Percentiles rank a stretch among this genome's conserved stretches.
Evolutionary conservation across 179 eudicot genomes (phyloP).

Genomic region (Heliamphora pulchella): DNA sequence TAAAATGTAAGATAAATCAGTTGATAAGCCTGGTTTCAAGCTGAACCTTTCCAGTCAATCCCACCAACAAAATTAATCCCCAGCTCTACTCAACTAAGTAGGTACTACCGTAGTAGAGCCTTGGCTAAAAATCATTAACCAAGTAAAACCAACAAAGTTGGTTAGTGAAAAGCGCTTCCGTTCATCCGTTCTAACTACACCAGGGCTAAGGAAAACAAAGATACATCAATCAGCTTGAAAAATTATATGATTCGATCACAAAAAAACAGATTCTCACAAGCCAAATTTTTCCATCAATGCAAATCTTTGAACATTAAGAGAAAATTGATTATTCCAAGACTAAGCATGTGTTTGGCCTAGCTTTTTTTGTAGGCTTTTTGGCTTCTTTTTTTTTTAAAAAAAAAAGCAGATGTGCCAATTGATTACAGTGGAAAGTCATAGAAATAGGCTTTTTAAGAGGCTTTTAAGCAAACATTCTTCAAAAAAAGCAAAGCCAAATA

Average conservation of each 20-base stretch:
- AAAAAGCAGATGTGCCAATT: no score
- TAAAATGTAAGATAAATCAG: background rate
- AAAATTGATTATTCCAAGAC: background rate
- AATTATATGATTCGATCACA: background rate
- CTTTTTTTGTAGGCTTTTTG: no score
- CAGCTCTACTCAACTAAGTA: background rate
- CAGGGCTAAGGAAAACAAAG: background rate
- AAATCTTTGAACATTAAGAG: background rate
- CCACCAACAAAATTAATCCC: slow-evolving; percentile 1
- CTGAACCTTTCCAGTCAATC: slow-evolving; percentile 1
- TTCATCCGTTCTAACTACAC: background rate
- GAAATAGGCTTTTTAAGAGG: no score
- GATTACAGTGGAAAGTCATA: no score
- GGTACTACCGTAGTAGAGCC: background rate
- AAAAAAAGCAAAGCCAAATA: no score
- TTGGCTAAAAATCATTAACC: background rate
- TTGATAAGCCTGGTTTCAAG: background rate
- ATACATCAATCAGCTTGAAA: background rate
- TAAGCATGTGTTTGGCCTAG: background rate
- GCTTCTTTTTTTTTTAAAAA: no score
- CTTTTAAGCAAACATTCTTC: no score
- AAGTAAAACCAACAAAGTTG: background rate
- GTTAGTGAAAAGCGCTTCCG: background rate
- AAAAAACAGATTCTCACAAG: background rate
- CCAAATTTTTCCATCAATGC: background rate